Percentiles rank a stretch among this genome's conserved stretches.
These are phyloP conservation scores for Lasiodiplodia sp. DNA, from an alignment of 2,329 filamentous ascomycete species.

Conservation along the genomic window DNA sequence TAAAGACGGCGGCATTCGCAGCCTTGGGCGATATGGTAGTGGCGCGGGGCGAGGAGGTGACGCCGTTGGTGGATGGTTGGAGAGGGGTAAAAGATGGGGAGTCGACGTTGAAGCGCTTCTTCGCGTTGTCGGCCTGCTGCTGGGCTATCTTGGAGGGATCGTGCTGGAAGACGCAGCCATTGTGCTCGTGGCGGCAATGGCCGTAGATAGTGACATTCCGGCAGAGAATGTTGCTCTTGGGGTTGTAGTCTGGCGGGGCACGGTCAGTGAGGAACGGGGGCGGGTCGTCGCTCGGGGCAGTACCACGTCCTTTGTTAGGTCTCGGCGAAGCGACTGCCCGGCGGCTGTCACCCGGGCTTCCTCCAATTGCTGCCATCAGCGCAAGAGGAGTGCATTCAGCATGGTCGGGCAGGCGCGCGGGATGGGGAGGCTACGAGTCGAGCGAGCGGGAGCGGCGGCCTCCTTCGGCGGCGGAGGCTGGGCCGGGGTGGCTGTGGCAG, in stretches of 20 bases:
- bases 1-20: conserved; percentile 87
- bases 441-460: conserved; percentile 28
- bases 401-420: conserved; percentile 28
- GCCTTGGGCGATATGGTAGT: conserved; percentile 86
- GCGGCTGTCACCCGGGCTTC: conserved; percentile 31
- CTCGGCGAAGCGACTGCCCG: conserved; percentile 30
- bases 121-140: conserved; percentile 59
- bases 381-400: conserved; percentile 29
- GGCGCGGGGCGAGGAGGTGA: conserved; percentile 64
- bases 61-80: conserved; percentile 56
- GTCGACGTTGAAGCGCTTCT: conserved; percentile 90
- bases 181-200: conserved; percentile 83
- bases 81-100: conserved; percentile 92
- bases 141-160: conserved; percentile 70
- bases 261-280: conserved; percentile 12
- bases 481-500: conserved; percentile 20
- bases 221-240: conserved; percentile 80
- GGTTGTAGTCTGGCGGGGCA: conserved; percentile 29
- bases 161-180: conserved; percentile 91
- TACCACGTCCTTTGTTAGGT: conserved; percentile 31
- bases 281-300: conserved; percentile 9
- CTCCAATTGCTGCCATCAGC: conserved; percentile 32
- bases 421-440: conserved; percentile 14
- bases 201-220: conserved; percentile 94
- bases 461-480: conserved; percentile 26